Evolutionary conservation across 169 alveolate genomes (phyloP), one percentile per base, ranked within the genome.

Genomic region (Babesia caballi): DNA sequence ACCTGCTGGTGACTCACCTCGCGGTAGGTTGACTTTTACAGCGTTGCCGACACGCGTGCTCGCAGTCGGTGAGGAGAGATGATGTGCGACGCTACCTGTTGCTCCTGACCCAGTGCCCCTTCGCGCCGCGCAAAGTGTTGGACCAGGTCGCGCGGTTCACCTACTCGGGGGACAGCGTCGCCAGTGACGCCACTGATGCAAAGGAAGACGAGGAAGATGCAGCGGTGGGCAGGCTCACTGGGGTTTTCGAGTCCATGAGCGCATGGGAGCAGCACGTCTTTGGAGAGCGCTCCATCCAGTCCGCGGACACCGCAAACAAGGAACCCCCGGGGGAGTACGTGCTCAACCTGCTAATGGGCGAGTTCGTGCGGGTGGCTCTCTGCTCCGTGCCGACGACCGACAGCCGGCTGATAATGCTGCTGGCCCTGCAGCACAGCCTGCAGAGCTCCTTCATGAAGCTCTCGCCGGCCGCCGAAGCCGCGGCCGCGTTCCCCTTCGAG

Each of bases 281-380:
- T 30, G 73, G 58, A 4, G 9, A 46, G 4, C 12, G n/a, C 8
- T 46, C 61, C 32, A 2, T 57, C 67, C 67, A 57, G 3, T 17
- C 14, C n/a, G n/a, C 2, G 1, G 44, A 38, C 17, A 17, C n/a
- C 17, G 14, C 4, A 1, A 1, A 25, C 27, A n/a, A 21, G 25
- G 67, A 57, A 1, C 25, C 2, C 25, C 23, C 14, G 11, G 25
- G 8, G n/a, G 75, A 78, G 14, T 60, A 61, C 38, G 83, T 78
- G 12, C 52, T 50, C 38, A 78, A 78, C 51, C 36, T 68, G 41
- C 25, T 78, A 9, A 78, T 78, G 87, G 87, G 83, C 30, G 57
- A 49, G 28, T 66, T 78, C 52, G 47, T 78, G 23, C 17, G 50
- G 12, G 59, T 65, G 32, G 87, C 70, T 2, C 19, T 68, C n/a